Evolutionary conservation across 495 filamentous ascomycete genomes (phyloP).

Genomic region (Annulohypoxylon bovei): DNA sequence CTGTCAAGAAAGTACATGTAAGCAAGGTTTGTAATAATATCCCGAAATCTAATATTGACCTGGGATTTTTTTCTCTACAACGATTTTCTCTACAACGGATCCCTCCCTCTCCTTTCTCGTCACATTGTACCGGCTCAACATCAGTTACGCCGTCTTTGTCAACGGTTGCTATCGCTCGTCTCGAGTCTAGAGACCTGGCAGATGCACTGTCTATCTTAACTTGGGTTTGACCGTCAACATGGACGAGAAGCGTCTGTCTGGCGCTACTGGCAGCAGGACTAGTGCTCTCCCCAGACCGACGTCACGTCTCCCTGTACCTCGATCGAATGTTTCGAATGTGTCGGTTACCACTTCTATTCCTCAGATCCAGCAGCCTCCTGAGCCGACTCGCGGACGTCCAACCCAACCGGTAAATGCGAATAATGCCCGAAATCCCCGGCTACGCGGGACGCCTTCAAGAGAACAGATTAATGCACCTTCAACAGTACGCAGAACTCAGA

Average conservation of each 20-base stretch:
- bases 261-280: slow-evolving; percentile 17
- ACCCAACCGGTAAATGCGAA: slow-evolving; percentile 16
- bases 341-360: slow-evolving; percentile 5
- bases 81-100: neutral
- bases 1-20: slow-evolving; percentile 7
- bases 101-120: slow-evolving; percentile 17
- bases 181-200: slow-evolving; percentile 7
- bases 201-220: slow-evolving; percentile 18
- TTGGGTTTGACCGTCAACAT: slow-evolving; percentile 40
- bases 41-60: slow-evolving; percentile 38
- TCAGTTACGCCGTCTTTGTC: slow-evolving; percentile 15
- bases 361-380: slow-evolving; percentile 15
- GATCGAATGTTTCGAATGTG: slow-evolving; percentile 37
- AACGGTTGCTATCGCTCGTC: slow-evolving; percentile 13
- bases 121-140: slow-evolving; percentile 13
- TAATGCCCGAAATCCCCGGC: slow-evolving; percentile 50
- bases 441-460: slow-evolving; percentile 54
- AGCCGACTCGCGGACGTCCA: slow-evolving; percentile 31
- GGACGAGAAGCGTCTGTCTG: slow-evolving; percentile 46
- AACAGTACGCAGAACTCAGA: slow-evolving; percentile 37
- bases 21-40: slow-evolving; percentile 35
- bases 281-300: slow-evolving; percentile 45
- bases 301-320: slow-evolving; percentile 47
- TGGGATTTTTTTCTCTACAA: slow-evolving; percentile 1
- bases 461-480: slow-evolving; percentile 50